Evolutionary conservation across 2,329 filamentous ascomycete genomes (phyloP).

Genomic region (Cytospora piceae): DNA sequence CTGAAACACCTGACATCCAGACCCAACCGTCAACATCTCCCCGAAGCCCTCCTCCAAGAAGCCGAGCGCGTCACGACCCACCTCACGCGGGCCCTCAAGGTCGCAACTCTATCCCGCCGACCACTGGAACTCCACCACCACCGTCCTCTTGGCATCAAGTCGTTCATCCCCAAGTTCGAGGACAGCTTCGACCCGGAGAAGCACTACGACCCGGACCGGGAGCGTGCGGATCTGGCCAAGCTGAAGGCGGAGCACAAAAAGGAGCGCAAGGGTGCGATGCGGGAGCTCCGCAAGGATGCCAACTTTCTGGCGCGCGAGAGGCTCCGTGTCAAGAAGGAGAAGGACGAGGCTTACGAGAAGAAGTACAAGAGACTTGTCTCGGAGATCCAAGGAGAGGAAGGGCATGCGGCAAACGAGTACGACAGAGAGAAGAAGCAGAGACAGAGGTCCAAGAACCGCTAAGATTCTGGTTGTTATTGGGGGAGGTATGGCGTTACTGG

Average conservation of each 20-base stretch:
- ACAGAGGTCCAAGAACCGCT: slow-evolving; percentile 60
- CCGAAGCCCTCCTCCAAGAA: slow-evolving; percentile 46
- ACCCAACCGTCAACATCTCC: slow-evolving; percentile 54
- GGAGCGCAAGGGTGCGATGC: slow-evolving; percentile 91
- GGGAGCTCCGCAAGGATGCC: slow-evolving; percentile 93
- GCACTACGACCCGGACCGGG: slow-evolving; percentile 95
- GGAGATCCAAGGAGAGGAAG: slow-evolving; percentile 95
- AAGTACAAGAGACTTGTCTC: slow-evolving; percentile 92
- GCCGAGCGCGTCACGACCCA: slow-evolving; percentile 49
- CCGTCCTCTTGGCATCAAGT: slow-evolving; percentile 83
- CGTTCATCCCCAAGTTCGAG: slow-evolving; percentile 91
- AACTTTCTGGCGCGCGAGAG: slow-evolving; percentile 92
- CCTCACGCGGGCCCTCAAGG: slow-evolving; percentile 58
- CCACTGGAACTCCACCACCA: slow-evolving; percentile 90
- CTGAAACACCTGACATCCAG: slow-evolving; percentile 65
- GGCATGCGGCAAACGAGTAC: slow-evolving; percentile 83
- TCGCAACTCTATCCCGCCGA: slow-evolving; percentile 69
- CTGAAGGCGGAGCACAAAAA: slow-evolving; percentile 90
- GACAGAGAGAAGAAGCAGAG: slow-evolving; percentile 80
- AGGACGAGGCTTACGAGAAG: slow-evolving; percentile 91
- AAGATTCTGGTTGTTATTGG: background rate
- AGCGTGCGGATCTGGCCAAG: slow-evolving; percentile 82
- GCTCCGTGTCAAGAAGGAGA: slow-evolving; percentile 88
- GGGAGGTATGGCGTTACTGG: background rate
- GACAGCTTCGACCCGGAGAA: slow-evolving; percentile 91